Percentiles rank a stretch among this genome's conserved stretches.
These are phyloP conservation scores for Populus deltoides DNA, from an alignment of 345 rosid species.

Conservation along the genomic window DNA sequence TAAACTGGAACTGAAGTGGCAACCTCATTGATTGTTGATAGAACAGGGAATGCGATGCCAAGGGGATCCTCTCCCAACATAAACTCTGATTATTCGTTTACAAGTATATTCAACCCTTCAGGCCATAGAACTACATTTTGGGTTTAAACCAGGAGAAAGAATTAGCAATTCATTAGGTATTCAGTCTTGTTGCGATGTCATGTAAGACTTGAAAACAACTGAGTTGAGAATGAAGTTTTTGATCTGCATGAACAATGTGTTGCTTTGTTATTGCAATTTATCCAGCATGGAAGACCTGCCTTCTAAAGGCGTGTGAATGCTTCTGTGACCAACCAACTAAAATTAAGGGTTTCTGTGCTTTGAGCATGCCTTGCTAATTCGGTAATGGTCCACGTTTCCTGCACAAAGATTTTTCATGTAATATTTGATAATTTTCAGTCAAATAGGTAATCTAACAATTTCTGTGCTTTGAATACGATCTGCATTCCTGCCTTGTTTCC, in stretches of 20 bases:
- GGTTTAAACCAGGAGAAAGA: too few relatives aligned
- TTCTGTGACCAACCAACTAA: too few relatives aligned
- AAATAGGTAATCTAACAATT: not conserved
- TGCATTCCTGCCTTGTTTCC: not conserved
- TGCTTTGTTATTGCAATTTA: not conserved
- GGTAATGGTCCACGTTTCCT: not conserved
- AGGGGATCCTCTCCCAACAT: too few relatives aligned
- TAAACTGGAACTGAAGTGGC: not conserved
- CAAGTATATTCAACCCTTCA: not conserved
- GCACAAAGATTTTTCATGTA: not conserved
- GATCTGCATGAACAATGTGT: not conserved
- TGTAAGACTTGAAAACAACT: not conserved
- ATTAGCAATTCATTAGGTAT: not conserved
- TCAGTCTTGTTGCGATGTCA: not conserved
- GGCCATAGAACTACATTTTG: not conserved
- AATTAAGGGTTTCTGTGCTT: too few relatives aligned
- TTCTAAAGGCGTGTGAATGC: not conserved
- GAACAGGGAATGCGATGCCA: not conserved
- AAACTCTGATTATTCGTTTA: not conserved
- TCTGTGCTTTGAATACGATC: not conserved
- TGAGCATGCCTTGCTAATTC: too few relatives aligned
- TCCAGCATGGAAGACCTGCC: not conserved
- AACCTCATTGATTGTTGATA: not conserved
- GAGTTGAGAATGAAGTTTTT: not conserved
- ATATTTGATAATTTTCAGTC: not conserved